Base-by-base conservation (phyloP, 192 early-diverging fungal genomes). In the Gamsiella multidivaricata region DNA sequence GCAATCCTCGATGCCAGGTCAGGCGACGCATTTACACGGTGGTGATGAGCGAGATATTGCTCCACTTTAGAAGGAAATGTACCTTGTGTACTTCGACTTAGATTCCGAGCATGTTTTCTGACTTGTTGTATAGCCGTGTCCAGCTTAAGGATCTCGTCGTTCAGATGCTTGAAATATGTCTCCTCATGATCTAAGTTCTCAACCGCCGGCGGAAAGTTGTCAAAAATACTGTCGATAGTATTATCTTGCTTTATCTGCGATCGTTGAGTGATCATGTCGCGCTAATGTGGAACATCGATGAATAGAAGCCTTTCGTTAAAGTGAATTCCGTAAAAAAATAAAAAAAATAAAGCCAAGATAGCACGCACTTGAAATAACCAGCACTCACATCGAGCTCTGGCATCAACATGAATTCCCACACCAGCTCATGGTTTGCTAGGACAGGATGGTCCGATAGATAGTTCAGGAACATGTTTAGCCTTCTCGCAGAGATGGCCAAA, bases 371-470 rank as follows among this genome's bases (percentile, higher is more conserved):
- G 43, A 23, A 9, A 17, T 51, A 3, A 18, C 53, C 5, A n/a
- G 32, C 39, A 47, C 67, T 60, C 70, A 82, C 81, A 59, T 84
- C 69, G 34, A 84, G 41, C 33, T 75, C 72, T 3, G 71, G 66
- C 54, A 79, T 70, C n/a, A 81, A 64, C 41, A 86, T 81, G 46
- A 86, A 86, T 17, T 79, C 67, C 58, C 76, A 73, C 2, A 86
- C 70, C 25, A 80, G 29, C 37, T 86, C 84, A 60, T 86, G 84
- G 22, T 70, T 64, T 5, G 71, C 64, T 5, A 86, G 50, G 2
- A 59, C 71, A 22, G 83, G 82, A 54, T 86, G 83, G 9, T 79
- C 41, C 9, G 75, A 70, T 17, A 86, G 36, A 39, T 73, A 82
- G 20, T 72, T 69, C 62, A 86, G 59, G 43, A 86, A 84, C 52